phyloP scores from a whole-genome alignment of 768 basidiomycete genomes.

The Suillus subluteus region DNA sequence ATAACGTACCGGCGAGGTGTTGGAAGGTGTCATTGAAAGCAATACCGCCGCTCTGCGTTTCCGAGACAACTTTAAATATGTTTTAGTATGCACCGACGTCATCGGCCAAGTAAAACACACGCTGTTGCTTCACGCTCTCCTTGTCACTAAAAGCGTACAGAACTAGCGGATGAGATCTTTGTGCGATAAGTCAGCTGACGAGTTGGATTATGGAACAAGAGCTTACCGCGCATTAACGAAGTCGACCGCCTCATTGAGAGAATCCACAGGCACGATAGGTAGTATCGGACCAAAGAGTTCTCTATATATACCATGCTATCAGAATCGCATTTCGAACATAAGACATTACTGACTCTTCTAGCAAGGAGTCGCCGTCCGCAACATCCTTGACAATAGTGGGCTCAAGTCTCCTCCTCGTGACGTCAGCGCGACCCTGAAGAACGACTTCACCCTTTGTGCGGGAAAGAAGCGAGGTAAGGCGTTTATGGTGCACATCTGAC shows the following conservation, averaged over 20 bases:
- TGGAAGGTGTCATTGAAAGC: conserved; percentile 64
- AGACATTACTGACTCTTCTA: conserved; percentile 53
- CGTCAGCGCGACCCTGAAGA: conserved; percentile 39
- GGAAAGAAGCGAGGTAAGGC: conserved; percentile 54
- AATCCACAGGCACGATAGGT: conserved; percentile 61
- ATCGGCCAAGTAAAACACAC: conserved; percentile 30
- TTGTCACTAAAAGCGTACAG: conserved; percentile 67
- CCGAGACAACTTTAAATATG: conserved; percentile 47
- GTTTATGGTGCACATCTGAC: conserved; percentile 53
- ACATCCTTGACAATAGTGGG: conserved; percentile 65
- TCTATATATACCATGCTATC: conserved; percentile 34
- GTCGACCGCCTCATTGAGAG: conserved; percentile 55
- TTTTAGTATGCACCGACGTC: conserved; percentile 1
- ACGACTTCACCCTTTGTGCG: conserved; percentile 61
- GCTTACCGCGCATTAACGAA: conserved; percentile 57
- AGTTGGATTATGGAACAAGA: not conserved
- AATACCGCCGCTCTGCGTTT: conserved; percentile 60
- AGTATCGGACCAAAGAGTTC: conserved; percentile 78
- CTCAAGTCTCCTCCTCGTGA: conserved; percentile 49
- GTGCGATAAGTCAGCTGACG: not conserved
- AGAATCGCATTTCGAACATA: not conserved
- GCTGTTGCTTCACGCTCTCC: conserved; percentile 39
- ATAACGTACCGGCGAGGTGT: conserved; percentile 48
- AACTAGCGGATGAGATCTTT: conserved; percentile 61
- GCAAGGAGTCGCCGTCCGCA: conserved; percentile 53